Conservation (phyloP, 2,329 filamentous ascomycete genomes). For the Paracoccidioides brasiliensis region DNA sequence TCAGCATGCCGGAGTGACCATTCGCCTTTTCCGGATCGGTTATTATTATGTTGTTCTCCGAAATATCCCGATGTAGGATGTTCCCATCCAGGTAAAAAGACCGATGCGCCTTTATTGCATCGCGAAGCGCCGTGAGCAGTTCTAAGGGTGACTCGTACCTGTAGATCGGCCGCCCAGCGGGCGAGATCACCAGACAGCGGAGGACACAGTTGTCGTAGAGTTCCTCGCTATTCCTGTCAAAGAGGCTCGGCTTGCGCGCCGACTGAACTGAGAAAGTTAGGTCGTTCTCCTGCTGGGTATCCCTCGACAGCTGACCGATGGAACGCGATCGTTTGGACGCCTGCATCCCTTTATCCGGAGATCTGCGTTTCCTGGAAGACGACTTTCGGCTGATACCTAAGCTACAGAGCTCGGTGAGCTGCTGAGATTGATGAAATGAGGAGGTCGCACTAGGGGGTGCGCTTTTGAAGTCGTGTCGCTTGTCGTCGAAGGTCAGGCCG, state of each 20-base stretch:
- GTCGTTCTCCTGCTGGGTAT: background rate
- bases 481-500: too few species aligned
- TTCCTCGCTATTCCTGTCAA: background rate
- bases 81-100: slow-evolving; percentile 20
- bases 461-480: too few species aligned
- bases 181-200: slow-evolving; percentile 7
- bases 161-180: too few species aligned
- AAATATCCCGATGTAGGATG: slow-evolving; percentile 27
- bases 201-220: slow-evolving; percentile 17
- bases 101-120: slow-evolving; percentile 23
- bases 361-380: background rate
- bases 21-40: background rate
- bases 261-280: background rate
- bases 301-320: background rate
- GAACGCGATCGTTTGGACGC: background rate
- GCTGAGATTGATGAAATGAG: too few species aligned
- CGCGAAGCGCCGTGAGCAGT: slow-evolving; percentile 12
- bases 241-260: background rate
- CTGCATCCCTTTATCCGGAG: background rate
- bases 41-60: slow-evolving; percentile 27
- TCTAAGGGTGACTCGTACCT: too few species aligned
- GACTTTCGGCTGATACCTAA: too few species aligned
- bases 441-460: too few species aligned
- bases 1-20: background rate
- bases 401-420: too few species aligned